A percentile compares a stretch with the other conserved stretches of the same genome.
These are phyloP conservation scores for Candida saitoana DNA, from an alignment of 805 yeast genomes.

Conservation along the genomic window DNA sequence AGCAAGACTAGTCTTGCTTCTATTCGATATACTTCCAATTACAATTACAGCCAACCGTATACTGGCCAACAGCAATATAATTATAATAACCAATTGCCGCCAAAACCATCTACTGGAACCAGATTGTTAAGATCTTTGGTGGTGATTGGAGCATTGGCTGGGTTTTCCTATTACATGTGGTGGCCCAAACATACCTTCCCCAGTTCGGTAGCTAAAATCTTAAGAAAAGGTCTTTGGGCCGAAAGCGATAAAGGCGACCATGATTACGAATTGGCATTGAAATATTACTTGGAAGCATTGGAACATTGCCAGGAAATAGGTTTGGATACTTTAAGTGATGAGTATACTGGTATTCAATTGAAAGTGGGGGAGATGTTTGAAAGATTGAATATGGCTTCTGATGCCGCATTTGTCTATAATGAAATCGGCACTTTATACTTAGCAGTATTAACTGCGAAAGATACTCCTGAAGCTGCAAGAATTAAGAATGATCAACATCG, in stretches of 20 bases:
- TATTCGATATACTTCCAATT: constrained; percentile 2
- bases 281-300: constrained; percentile 70
- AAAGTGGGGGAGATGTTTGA: constrained; percentile 87
- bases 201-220: constrained; percentile 59
- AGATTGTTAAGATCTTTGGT: constrained; percentile 11
- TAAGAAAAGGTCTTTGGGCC: constrained; percentile 79
- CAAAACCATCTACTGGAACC: constrained; percentile 12
- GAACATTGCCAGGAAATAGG: constrained; percentile 53
- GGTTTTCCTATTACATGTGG: constrained; percentile 37
- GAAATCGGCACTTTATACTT: constrained; percentile 61
- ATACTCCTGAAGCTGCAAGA: constrained; percentile 20
- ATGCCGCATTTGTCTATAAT: constrained; percentile 64
- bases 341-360: constrained; percentile 86
- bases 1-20: no score
- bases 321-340: constrained; percentile 61
- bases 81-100: constrained; percentile 7
- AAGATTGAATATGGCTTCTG: constrained; percentile 53
- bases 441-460: constrained; percentile 43
- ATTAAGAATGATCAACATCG: constrained; percentile 29
- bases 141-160: constrained; percentile 13
- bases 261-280: constrained; percentile 65
- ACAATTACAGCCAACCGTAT: constrained; percentile 16
- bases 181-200: constrained; percentile 75
- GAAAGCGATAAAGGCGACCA: constrained; percentile 65
- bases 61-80: background rate